Base-by-base conservation (phyloP, 2,329 filamentous ascomycete genomes). In the Botrytis cinerea region DNA sequence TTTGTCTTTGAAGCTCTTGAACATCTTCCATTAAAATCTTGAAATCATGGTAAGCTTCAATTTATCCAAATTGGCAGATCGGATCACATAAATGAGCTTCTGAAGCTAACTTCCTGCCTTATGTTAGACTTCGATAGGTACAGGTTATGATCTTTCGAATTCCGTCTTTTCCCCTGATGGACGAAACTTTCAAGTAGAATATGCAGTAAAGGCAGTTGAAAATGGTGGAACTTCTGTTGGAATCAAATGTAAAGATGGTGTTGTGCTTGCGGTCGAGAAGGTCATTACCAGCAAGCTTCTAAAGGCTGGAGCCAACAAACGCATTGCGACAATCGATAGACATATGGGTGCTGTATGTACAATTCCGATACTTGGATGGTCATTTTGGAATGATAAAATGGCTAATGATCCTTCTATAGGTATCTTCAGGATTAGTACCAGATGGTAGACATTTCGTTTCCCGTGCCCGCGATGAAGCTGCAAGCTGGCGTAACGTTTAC, bases 111-210 rank as follows among this genome's bases (percentile, higher is more conserved):
- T 57, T 76, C 40, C 71, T 25, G 22, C 72, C 51, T 66, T 46
- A 35, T n/a, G 59, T 57, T 75, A 99, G 96, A 99, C 96, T 82
- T 99, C 96, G 82, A 99, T 99, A 92, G 96, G 96, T 83, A 99
- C 96, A 81, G 96, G 96, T 82, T 99, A 99, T 87, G 96, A 99
- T 90, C 92, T 99, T 81, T 94, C 94, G 83, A 99, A 99, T 89
- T 98, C 96, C 82, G 97, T 98, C 87, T 99, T 98, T 88, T 98
- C 96, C 67, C 96, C 96, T 78, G 96, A 99, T 86, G 96, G 96
- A 82, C 93, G 96, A 80, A 99, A 99, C 85, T 99, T 99, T 85
- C 96, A 99, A 85, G 94, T 97, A 84, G 96, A 99, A 88, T 99
- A 99, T 84, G 96, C 96, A 78, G 92, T 97, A 80, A 99, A 99